Evolutionary conservation across 352 stramenopile species (phyloP).

Genomic region (Aphanomyces euteiches): DNA sequence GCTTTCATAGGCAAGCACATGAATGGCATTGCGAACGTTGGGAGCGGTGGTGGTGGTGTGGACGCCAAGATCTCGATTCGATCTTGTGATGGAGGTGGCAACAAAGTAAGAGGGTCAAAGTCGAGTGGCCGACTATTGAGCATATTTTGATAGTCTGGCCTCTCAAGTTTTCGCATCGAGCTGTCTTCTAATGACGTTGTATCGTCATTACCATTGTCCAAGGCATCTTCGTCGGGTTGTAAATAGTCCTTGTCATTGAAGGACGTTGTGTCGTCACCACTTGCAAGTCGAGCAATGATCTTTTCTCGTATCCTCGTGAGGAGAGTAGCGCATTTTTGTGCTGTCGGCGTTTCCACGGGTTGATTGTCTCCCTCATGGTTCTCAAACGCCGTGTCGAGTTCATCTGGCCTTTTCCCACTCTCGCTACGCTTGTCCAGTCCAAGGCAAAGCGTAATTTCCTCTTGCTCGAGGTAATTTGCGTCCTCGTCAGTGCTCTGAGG

Average conservation of each 20-base stretch:
- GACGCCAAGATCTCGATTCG: neutral
- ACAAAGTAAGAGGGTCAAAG: neutral
- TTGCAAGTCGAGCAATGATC: slow-evolving; percentile 16
- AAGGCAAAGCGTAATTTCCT: slow-evolving; percentile 7
- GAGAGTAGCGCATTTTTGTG: slow-evolving; percentile 12
- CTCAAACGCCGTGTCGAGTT: neutral
- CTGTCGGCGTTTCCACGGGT: neutral
- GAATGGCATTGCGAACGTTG: neutral
- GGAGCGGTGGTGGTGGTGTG: neutral
- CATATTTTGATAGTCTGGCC: no score
- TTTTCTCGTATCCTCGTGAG: slow-evolving; percentile 21
- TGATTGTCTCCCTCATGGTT: neutral
- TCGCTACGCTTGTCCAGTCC: slow-evolving; percentile 19
- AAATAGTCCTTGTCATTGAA: slow-evolving; percentile 21
- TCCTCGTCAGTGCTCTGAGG: slow-evolving; percentile 8
- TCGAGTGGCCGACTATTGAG: neutral
- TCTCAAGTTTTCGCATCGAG: no score
- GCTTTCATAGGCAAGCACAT: neutral
- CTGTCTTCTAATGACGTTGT: neutral
- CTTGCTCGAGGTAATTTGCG: slow-evolving; percentile 24
- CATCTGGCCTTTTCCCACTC: neutral
- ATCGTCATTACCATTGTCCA: neutral
- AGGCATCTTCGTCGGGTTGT: slow-evolving; percentile 6
- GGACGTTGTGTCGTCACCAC: neutral
- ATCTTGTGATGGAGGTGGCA: slow-evolving; percentile 9